Conservation (phyloP, 176 grass and related monocot species). For the Pontederia paniculata region DNA sequence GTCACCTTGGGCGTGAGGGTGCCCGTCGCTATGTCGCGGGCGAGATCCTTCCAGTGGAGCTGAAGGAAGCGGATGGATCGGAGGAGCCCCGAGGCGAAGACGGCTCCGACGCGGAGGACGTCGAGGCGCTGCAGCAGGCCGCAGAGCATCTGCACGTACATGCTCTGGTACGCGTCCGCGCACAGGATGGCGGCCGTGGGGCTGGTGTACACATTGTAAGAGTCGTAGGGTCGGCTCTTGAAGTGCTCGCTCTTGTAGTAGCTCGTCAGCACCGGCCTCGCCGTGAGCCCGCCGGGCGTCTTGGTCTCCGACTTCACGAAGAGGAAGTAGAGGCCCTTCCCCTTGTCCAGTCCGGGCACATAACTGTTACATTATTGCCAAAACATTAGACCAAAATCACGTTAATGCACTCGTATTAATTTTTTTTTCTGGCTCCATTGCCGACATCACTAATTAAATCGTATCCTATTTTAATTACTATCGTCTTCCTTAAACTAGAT, state of each 20-base stretch:
- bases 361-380: conserved; percentile 12
- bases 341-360: conserved; percentile 20
- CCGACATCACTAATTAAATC: too few relatives aligned
- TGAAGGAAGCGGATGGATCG: conserved; percentile 22
- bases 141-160: conserved; percentile 23
- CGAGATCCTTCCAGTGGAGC: conserved; percentile 14
- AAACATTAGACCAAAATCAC: not conserved
- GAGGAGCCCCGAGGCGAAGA: conserved; percentile 18
- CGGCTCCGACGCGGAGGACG: conserved; percentile 14
- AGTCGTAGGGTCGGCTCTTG: conserved; percentile 19
- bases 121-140: conserved; percentile 19
- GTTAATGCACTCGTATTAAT: too few relatives aligned
- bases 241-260: conserved; percentile 21
- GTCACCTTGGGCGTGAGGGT: conserved; percentile 7
- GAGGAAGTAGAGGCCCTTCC: conserved; percentile 13
- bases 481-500: not conserved
- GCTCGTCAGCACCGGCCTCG: conserved; percentile 18
- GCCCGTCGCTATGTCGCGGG: conserved; percentile 7
- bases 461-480: too few relatives aligned
- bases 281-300: conserved; percentile 14
- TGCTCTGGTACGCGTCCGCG: conserved; percentile 17
- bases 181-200: conserved; percentile 19
- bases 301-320: conserved; percentile 20
- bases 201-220: conserved; percentile 18
- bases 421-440: too few relatives aligned